Base-by-base conservation (phyloP, 192 early-diverging fungal genomes). In the Thamnidium elegans region DNA sequence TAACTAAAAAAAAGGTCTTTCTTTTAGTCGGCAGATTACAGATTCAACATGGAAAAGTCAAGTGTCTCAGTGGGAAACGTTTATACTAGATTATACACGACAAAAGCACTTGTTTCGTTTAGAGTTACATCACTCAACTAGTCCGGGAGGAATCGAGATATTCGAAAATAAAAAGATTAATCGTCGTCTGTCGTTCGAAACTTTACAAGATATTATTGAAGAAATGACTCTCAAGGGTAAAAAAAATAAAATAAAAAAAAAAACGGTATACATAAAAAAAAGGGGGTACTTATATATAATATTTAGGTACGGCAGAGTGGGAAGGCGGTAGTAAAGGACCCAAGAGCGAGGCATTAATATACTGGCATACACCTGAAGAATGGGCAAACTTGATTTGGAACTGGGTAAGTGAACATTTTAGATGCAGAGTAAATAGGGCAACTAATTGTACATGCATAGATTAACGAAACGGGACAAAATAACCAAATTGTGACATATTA, bases 311-410 rank as follows among this genome's bases (percentile, higher is more conserved):
- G 2, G 84, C 84, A 19, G 79, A 85, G 42, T 85, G 84, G 84
- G 81, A 68, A n/a, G 63, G 69, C 2, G 67, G 71, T 26, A 71
- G 70, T 65, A 81, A 77, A 68, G 65, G 65, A 14, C 55, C 67
- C 21, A 87, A 85, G 53, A 58, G 65, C 13, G 62, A 78, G 4
- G 92, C 89, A 17, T 73, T 92, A 30, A 78, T 98, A 5, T 89
- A 87, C 62, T 96, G 94, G 94, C 82, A 87, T 62, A 92, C 87
- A 71, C 92, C 92, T 7, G 93, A 95, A 51, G 91, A 93, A 55
- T 98, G 95, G 95, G 94, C 92, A 1, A 59, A 72, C 11, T 67
- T 89, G 66, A 83, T 98, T 11, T 86, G 89, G 58, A 78, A 86
- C 52, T 98, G 93, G 93, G 94, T 92, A 64, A 68, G 68, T 68